phyloP scores from a whole-genome alignment of 1,139 yeast species.

The Geotrichum carabidarum region DNA sequence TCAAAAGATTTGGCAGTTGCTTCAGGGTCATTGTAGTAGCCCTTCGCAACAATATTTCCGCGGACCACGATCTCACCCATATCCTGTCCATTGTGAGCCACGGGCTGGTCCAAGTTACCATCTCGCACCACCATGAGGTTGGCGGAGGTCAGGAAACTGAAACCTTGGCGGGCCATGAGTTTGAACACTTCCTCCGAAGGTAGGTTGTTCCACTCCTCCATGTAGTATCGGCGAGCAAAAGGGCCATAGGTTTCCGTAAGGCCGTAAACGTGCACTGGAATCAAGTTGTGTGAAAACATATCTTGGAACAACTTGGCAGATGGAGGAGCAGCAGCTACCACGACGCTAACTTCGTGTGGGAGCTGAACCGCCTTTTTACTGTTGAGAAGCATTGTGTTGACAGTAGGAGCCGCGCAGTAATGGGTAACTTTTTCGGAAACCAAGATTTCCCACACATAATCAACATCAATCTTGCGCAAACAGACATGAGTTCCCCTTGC shows the following conservation, averaged over 20 bases:
- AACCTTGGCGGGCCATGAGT: conserved; percentile 38
- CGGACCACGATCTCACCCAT: conserved; percentile 39
- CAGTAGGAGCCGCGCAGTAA: conserved; percentile 41
- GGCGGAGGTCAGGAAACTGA: conserved; percentile 37
- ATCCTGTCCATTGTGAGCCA: conserved; percentile 42
- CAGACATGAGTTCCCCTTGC: conserved; percentile 39
- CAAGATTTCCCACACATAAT: conserved; percentile 37
- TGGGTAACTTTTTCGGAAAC: conserved; percentile 35
- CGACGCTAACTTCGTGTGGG: conserved; percentile 33
- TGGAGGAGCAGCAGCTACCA: conserved; percentile 42
- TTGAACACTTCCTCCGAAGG: conserved; percentile 29
- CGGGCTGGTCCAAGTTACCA: conserved; percentile 49
- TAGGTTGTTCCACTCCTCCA: conserved; percentile 34
- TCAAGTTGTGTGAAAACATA: conserved; percentile 35
- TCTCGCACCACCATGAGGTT: conserved; percentile 43
- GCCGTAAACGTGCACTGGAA: conserved; percentile 64
- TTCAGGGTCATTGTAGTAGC: conserved; percentile 55
- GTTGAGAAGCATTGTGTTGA: conserved; percentile 37
- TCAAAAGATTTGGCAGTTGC: conserved; percentile 52
- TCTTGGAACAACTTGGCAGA: conserved; percentile 36
- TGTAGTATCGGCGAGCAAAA: conserved; percentile 34
- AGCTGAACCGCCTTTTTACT: conserved; percentile 32
- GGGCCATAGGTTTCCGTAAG: conserved; percentile 50
- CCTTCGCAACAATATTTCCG: conserved; percentile 50
- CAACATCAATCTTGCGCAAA: conserved; percentile 38